A percentile compares a stretch with the other conserved stretches of the same genome.
These are phyloP conservation scores for Aureobasidium sp. DNA, from an alignment of 2,329 filamentous ascomycete species.

Conservation along the genomic window DNA sequence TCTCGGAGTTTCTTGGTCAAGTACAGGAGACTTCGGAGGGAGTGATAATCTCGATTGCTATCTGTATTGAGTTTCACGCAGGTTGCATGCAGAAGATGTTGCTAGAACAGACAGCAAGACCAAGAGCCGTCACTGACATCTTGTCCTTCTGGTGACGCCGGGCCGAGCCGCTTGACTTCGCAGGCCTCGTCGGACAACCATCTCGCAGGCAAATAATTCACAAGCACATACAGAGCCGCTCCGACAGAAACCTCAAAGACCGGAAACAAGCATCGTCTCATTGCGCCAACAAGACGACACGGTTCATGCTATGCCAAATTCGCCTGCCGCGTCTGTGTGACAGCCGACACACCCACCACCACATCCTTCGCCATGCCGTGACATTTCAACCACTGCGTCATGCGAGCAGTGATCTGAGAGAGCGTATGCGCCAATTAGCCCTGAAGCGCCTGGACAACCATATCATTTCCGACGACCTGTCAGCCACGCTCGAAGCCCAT, in stretches of 20 bases:
- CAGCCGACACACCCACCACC: background rate
- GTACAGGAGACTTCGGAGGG: too few relatives aligned
- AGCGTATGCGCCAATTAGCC: background rate
- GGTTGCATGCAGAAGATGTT: too few relatives aligned
- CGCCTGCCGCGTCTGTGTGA: conserved; percentile 7
- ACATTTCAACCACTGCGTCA: background rate
- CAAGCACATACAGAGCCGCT: too few relatives aligned
- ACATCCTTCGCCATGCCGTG: conserved; percentile 1
- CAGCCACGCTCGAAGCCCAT: conserved; percentile 16
- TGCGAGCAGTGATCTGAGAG: background rate
- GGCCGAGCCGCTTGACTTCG: background rate
- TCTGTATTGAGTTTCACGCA: too few relatives aligned
- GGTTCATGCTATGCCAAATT: conserved; percentile 14
- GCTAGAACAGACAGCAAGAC: background rate
- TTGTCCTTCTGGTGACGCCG: too few relatives aligned
- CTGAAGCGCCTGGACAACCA: conserved; percentile 1
- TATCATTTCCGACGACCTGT: conserved; percentile 9
- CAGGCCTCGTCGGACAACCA: conserved; percentile 6
- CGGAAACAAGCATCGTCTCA: background rate
- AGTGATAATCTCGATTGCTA: too few relatives aligned
- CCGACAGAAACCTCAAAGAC: background rate
- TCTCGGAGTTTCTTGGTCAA: too few relatives aligned
- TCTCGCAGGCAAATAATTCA: conserved; percentile 10
- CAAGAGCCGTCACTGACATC: background rate
- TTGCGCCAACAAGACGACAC: background rate